phyloP scores from a whole-genome alignment of 2,329 filamentous ascomycete species.

The Neofusicoccum sp. region DNA sequence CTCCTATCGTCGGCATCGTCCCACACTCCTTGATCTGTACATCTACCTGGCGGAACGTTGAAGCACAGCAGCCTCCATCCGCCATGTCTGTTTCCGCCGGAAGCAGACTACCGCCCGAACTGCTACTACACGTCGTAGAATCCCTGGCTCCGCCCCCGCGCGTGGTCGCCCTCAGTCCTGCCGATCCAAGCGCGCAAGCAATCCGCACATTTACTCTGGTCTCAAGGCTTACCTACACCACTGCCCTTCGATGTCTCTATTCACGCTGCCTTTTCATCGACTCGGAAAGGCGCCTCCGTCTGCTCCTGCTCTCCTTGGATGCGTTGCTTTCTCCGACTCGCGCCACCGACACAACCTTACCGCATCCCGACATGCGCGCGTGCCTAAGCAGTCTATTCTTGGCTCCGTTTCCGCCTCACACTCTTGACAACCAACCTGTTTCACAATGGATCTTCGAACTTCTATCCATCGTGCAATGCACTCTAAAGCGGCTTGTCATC shows the following conservation, averaged over 20 bases:
- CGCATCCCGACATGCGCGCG: constrained; percentile 1
- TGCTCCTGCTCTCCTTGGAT: constrained; percentile 24
- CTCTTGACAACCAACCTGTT: constrained; percentile 44
- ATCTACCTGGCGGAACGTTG: too few relatives aligned
- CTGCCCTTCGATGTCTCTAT: constrained; percentile 46
- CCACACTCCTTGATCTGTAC: too few relatives aligned
- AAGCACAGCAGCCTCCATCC: too few relatives aligned
- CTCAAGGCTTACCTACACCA: constrained; percentile 42
- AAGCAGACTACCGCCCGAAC: constrained; percentile 26
- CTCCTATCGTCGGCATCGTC: not conserved
- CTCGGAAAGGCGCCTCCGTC: constrained; percentile 31
- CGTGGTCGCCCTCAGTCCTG: constrained; percentile 33
- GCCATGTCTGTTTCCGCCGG: not conserved
- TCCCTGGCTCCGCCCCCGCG: constrained; percentile 23
- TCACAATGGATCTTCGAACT: constrained; percentile 45
- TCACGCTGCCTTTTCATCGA: constrained; percentile 49
- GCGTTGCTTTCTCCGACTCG: constrained; percentile 23
- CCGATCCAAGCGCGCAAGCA: constrained; percentile 43
- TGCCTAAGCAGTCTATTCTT: constrained; percentile 40
- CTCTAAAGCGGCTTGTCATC: constrained; percentile 48
- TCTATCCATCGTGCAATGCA: constrained; percentile 41
- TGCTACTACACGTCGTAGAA: constrained; percentile 30
- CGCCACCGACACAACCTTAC: not conserved
- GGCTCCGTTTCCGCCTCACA: constrained; percentile 28
- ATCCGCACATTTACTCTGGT: constrained; percentile 47